Base-by-base conservation (phyloP, 768 basidiomycete genomes). In the Naganishia kalamii region DNA sequence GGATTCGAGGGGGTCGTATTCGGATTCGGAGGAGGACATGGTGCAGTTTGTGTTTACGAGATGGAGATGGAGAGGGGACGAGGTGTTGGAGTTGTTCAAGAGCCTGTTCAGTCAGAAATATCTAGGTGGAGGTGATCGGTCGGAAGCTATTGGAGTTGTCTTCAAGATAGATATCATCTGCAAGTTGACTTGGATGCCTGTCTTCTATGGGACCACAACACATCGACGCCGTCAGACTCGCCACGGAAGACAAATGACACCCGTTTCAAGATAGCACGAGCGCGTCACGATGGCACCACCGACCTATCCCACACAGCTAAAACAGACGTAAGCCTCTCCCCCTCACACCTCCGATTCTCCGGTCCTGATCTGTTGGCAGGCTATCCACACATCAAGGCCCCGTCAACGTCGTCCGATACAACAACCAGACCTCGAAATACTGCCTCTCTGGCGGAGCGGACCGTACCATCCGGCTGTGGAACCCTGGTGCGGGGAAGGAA, bases 401-500 rank as follows among this genome's bases (percentile, higher is more conserved):
- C 0, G 88, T 96, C 0, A 89, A 98, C 74, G 87, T 91, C 61
- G 89, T 86, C n/a, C 83, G 88, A 32, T 98, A 94, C 74, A 88
- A 94, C 48, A 88, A 89, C 75, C 92, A 92, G 3, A 81, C 82
- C 3, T 88, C 89, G 60, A 90, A 88, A 68, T 98, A 99, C 75
- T 81, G 91, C 66, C 82, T 99, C n/a, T 87, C 90, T 1, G 96
- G 94, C 10, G 92, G 92, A 21, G 88, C 90, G 75, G 96, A 98
- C 79, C 84, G 92, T 52, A 85, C 86, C 1, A 83, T 98, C 60
- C 84, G 88, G 51, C 84, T 98, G 41, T 97, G 92, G 89, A 99
- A 98, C 78, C 88, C 92, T 4, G 81, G 80, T 60, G 78, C 85
- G 33, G 96, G 93, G 25, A 83, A 86, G n/a, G 86, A 94, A 80